These are phyloP conservation scores for Fusarium veterinarium DNA, from an alignment of 2,329 filamentous ascomycete genomes.

Conservation along the genomic window DNA sequence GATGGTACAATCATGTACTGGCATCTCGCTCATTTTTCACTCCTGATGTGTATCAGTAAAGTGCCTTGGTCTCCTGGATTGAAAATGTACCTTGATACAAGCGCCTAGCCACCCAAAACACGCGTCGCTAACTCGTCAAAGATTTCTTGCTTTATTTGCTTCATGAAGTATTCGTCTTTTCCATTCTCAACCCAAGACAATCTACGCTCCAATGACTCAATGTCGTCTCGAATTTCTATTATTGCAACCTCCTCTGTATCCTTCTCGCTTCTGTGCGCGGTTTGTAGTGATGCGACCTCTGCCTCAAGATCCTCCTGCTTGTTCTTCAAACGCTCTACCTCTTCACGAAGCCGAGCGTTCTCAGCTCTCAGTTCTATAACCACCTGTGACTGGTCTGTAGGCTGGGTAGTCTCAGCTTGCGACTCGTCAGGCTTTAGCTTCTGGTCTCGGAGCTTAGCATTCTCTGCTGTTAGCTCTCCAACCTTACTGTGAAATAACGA, in stretches of 20 bases:
- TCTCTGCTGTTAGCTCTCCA: not conserved
- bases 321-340: not conserved
- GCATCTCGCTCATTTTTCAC: not conserved
- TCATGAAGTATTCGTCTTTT: not conserved
- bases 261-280: not conserved
- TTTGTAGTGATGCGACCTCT: not conserved
- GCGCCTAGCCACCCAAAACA: not conserved
- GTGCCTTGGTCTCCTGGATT: not conserved
- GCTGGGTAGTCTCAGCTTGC: not conserved
- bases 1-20: not conserved
- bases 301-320: not conserved
- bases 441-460: not conserved
- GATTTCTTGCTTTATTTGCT: slow-evolving; percentile 1
- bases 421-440: not conserved
- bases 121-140: slow-evolving; percentile 1
- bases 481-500: not conserved
- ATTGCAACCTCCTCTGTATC: not conserved
- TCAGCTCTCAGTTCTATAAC: not conserved
- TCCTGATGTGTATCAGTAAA: not conserved
- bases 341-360: not conserved
- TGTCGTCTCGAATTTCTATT: slow-evolving; percentile 5
- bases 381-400: not conserved
- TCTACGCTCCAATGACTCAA: not conserved
- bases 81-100: not conserved
- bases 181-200: not conserved